These are phyloP conservation scores for Dioscorea dumetorum DNA, from an alignment of 106 monocot genomes.

Conservation along the genomic window DNA sequence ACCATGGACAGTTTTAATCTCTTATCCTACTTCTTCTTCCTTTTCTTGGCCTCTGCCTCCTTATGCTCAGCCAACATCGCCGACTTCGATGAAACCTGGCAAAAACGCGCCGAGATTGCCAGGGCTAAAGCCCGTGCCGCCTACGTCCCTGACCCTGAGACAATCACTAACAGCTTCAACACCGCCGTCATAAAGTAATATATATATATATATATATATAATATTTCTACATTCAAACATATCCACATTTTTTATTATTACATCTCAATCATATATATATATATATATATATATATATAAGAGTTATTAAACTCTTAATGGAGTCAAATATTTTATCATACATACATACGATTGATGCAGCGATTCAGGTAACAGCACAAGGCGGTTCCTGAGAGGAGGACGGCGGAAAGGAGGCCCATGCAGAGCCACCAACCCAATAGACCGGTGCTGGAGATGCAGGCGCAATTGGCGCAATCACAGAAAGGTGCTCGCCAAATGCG, in stretches of 20 bases:
- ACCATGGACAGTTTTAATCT: neutral
- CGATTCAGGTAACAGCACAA: conserved; percentile 17
- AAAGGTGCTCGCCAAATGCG: conserved; percentile 27
- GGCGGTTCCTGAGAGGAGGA: conserved; percentile 7
- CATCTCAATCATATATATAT: too few relatives aligned
- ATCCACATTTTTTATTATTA: too few relatives aligned
- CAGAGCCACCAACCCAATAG: conserved; percentile 53
- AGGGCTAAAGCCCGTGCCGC: neutral
- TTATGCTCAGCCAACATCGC: conserved; percentile 4
- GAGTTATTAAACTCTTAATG: too few relatives aligned
- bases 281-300: too few relatives aligned
- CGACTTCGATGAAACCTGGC: conserved; percentile 8
- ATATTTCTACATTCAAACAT: too few relatives aligned
- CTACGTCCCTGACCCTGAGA: conserved; percentile 8
- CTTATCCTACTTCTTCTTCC: conserved; percentile 2
- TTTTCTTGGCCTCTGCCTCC: conserved; percentile 4
- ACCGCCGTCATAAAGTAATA: conserved; percentile 8
- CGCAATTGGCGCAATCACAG: conserved; percentile 25
- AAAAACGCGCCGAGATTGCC: conserved; percentile 8
- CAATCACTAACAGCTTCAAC: conserved; percentile 18
- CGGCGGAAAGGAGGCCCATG: conserved; percentile 12
- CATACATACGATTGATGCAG: too few relatives aligned
- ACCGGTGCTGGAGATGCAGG: conserved; percentile 56
- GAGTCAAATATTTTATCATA: too few relatives aligned
- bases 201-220: too few relatives aligned